Evolutionary conservation across 805 yeast genomes (phyloP).

Genomic region (Martiniozyma abietophila): DNA sequence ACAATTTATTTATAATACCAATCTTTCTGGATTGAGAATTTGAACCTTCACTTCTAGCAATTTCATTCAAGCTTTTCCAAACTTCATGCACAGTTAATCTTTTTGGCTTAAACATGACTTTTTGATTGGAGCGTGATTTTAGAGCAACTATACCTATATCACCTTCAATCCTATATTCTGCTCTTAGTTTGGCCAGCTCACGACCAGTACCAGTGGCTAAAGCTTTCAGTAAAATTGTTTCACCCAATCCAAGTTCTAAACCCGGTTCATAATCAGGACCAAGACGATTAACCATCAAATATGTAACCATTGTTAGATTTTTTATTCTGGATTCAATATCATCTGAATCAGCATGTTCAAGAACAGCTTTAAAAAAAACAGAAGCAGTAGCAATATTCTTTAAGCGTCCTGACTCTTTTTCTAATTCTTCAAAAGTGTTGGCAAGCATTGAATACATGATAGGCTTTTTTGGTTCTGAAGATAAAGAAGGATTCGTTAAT

Average conservation of each 20-base stretch:
- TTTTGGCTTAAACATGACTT: conserved; percentile 88
- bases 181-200: conserved; percentile 56
- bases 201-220: conserved; percentile 87
- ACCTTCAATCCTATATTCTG: conserved; percentile 70
- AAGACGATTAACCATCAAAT: conserved; percentile 75
- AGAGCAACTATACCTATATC: conserved; percentile 89
- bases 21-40: conserved; percentile 77
- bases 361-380: conserved; percentile 57
- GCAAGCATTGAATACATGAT: conserved; percentile 37
- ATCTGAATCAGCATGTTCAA: conserved; percentile 31
- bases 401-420: conserved; percentile 71
- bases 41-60: conserved; percentile 71
- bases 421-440: conserved; percentile 67
- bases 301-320: conserved; percentile 61
- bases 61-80: conserved; percentile 61
- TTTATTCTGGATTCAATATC: conserved; percentile 13
- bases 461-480: conserved; percentile 13
- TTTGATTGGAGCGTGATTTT: conserved; percentile 73
- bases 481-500: too few relatives aligned
- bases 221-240: conserved; percentile 78
- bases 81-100: conserved; percentile 68
- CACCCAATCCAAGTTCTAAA: conserved; percentile 89
- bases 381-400: conserved; percentile 72
- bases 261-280: conserved; percentile 94
- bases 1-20: conserved; percentile 67